These are phyloP conservation scores for Bruguiera gymnorhiza DNA, from an alignment of 345 rosid species.

Conservation along the genomic window DNA sequence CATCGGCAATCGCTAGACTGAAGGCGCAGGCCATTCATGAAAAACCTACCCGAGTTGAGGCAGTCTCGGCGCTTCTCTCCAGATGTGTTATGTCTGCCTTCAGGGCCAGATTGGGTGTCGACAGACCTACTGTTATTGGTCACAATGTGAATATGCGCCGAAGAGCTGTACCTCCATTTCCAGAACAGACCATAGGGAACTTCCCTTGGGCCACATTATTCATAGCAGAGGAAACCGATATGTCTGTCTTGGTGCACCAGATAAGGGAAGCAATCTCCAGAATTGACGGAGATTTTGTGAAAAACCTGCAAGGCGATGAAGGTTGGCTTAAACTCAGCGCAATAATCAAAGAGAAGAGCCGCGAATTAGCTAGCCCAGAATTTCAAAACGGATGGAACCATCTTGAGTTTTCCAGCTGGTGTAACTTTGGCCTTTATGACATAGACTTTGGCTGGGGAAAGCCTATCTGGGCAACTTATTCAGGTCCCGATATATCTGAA, in stretches of 20 bases:
- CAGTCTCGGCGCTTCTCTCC: slow-evolving; percentile 45
- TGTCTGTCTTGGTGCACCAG: not conserved
- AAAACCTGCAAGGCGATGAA: not conserved
- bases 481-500: not conserved
- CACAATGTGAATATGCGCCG: slow-evolving; percentile 4
- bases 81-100: slow-evolving; percentile 31
- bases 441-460: slow-evolving; percentile 33
- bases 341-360: slow-evolving; percentile 1
- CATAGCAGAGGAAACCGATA: not conserved
- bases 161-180: not conserved
- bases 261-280: slow-evolving; percentile 5
- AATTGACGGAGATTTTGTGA: not conserved
- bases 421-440: slow-evolving; percentile 20
- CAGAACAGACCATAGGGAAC: slow-evolving; percentile 10
- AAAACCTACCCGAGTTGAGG: slow-evolving; percentile 49
- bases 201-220: not conserved
- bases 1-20: slow-evolving; percentile 31
- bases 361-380: not conserved
- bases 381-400: slow-evolving; percentile 2
- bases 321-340: not conserved
- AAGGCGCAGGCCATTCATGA: slow-evolving; percentile 29
- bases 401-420: slow-evolving; percentile 24
- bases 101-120: slow-evolving; percentile 18
- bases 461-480: slow-evolving; percentile 17
- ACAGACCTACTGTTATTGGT: slow-evolving; percentile 11